Percentiles rank a stretch among this genome's conserved stretches.
Conservation (phyloP, 108 stramenopile species). For the Skeletonema tropicum region DNA sequence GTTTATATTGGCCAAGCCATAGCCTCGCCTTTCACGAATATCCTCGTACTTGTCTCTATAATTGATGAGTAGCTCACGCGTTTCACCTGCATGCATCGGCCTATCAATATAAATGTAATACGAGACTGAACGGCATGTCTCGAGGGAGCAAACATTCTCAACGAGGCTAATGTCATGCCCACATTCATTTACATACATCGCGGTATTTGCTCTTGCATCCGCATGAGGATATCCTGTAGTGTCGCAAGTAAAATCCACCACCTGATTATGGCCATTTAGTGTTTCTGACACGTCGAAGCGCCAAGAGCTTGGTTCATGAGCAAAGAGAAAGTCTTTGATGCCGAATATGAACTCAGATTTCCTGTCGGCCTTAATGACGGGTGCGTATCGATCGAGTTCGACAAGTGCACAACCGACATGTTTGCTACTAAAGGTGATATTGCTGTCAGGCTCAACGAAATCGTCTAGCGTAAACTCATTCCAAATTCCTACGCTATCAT, state of each 20-base stretch:
- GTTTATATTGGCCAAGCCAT: constrained; percentile 31
- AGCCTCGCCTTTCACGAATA: constrained; percentile 39
- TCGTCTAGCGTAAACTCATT: constrained; percentile 34
- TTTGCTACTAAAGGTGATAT: constrained; percentile 47
- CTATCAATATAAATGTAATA: constrained; percentile 31
- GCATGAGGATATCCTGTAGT: constrained; percentile 38
- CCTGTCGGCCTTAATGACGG: constrained; percentile 37
- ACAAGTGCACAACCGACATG: constrained; percentile 41
- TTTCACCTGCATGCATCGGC: constrained; percentile 37
- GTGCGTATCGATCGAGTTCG: constrained; percentile 48
- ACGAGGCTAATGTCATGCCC: constrained; percentile 29
- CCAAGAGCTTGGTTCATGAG: constrained; percentile 42
- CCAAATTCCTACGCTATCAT: constrained; percentile 24
- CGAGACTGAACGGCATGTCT: constrained; percentile 30
- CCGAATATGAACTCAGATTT: constrained; percentile 40
- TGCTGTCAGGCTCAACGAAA: constrained; percentile 33
- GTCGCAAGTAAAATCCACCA: constrained; percentile 49
- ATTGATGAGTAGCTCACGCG: constrained; percentile 43
- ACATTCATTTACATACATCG: constrained; percentile 53
- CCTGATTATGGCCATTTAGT: constrained; percentile 30
- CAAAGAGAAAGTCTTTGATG: constrained; percentile 50
- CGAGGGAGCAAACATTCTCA: constrained; percentile 33
- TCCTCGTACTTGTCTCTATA: constrained; percentile 38
- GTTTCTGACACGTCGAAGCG: constrained; percentile 41
- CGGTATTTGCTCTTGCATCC: constrained; percentile 21